Evolutionary conservation across 495 filamentous ascomycete species (phyloP).

Genomic region (Tricharina praecox): DNA sequence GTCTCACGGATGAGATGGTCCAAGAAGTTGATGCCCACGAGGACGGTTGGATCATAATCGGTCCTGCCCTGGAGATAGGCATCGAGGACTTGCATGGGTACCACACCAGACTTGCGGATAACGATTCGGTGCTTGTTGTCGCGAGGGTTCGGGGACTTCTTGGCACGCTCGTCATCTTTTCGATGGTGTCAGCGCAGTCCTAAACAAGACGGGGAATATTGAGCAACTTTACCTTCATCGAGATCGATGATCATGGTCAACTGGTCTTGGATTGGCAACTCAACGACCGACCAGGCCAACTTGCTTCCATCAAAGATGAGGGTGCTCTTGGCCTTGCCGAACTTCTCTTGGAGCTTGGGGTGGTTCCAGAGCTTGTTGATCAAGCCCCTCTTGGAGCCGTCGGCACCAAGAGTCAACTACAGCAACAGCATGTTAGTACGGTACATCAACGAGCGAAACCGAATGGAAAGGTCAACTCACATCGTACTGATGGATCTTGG

Average conservation of each 20-base stretch:
- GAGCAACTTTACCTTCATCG: slow-evolving; percentile 31
- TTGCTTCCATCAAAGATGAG: slow-evolving; percentile 58
- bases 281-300: slow-evolving; percentile 23
- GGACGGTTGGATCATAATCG: slow-evolving; percentile 42
- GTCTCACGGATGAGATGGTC: slow-evolving; percentile 72
- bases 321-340: slow-evolving; percentile 30
- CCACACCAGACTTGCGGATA: slow-evolving; percentile 39
- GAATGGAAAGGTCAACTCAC: slow-evolving; percentile 46
- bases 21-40: slow-evolving; percentile 76
- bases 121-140: slow-evolving; percentile 40
- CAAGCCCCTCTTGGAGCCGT: slow-evolving; percentile 42
- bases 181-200: slow-evolving; percentile 2
- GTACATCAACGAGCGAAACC: too few species aligned
- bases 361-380: slow-evolving; percentile 61
- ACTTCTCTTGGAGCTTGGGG: slow-evolving; percentile 34
- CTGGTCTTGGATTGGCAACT: slow-evolving; percentile 24
- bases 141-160: background rate
- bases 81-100: slow-evolving; percentile 47
- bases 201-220: background rate
- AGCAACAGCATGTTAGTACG: too few species aligned
- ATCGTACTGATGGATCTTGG: slow-evolving; percentile 64
- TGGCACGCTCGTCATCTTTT: slow-evolving; percentile 28
- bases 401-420: slow-evolving; percentile 43
- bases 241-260: slow-evolving; percentile 44
- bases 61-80: slow-evolving; percentile 45